A percentile compares a stretch with the other conserved stretches of the same genome.
These are phyloP conservation scores for Aspergillus arachidicola DNA, from an alignment of 2,329 filamentous ascomycete genomes.

Conservation along the genomic window DNA sequence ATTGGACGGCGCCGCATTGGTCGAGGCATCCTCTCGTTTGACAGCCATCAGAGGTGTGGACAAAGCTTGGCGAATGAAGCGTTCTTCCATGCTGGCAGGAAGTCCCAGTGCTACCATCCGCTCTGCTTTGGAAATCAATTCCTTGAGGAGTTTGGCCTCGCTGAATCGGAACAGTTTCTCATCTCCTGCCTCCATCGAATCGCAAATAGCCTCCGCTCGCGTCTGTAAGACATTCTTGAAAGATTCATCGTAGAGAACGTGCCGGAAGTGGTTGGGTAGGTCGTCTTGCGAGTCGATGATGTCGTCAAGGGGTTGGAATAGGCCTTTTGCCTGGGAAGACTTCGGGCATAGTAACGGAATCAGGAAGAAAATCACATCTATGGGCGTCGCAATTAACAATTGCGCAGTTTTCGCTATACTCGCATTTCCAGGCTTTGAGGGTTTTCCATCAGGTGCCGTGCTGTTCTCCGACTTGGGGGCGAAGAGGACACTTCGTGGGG, in stretches of 20 bases:
- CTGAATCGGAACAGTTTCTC: slow-evolving; percentile 84
- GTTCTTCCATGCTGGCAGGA: slow-evolving; percentile 81
- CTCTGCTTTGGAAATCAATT: slow-evolving; percentile 71
- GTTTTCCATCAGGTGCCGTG: slow-evolving; percentile 32
- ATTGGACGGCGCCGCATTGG: slow-evolving; percentile 27
- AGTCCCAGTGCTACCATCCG: slow-evolving; percentile 67
- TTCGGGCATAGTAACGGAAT: slow-evolving; percentile 68
- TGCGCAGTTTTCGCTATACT: slow-evolving; percentile 69
- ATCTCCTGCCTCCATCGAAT: slow-evolving; percentile 78
- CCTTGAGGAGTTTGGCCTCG: slow-evolving; percentile 66
- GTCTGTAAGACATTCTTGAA: slow-evolving; percentile 58
- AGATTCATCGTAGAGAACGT: slow-evolving; percentile 41
- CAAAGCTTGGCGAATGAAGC: slow-evolving; percentile 74
- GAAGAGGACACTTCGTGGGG: slow-evolving; percentile 60
- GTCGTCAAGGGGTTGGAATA: slow-evolving; percentile 54
- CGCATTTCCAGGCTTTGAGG: slow-evolving; percentile 46
- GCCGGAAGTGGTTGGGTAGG: slow-evolving; percentile 43
- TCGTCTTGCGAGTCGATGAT: slow-evolving; percentile 50
- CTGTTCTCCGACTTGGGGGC: slow-evolving; percentile 30
- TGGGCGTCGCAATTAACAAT: slow-evolving; percentile 78
- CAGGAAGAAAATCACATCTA: slow-evolving; percentile 83
- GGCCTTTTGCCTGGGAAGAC: slow-evolving; percentile 39
- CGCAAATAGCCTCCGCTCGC: slow-evolving; percentile 73
- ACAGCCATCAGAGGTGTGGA: slow-evolving; percentile 75
- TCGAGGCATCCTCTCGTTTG: slow-evolving; percentile 56